Percentiles rank a stretch among this genome's conserved stretches.
phyloP scores from a whole-genome alignment of 192 early-diverging fungal species.

The Linnemannia hyalina region DNA sequence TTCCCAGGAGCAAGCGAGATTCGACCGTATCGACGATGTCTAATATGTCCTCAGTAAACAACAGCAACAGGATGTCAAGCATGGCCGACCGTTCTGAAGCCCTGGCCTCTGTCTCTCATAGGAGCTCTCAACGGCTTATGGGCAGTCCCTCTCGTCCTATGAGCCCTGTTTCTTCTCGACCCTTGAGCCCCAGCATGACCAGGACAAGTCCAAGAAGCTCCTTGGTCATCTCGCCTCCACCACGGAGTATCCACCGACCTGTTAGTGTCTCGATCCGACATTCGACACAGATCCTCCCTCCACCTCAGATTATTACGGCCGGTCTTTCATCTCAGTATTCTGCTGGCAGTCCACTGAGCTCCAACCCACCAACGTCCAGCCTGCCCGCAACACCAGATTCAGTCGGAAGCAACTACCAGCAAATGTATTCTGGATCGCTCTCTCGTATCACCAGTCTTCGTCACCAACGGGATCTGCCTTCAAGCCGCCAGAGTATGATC shows the following conservation, averaged over 20 bases:
- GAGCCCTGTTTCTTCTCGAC: conserved; percentile 39
- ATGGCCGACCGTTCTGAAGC: conserved; percentile 11
- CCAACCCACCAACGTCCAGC: conserved; percentile 25
- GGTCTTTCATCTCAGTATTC: conserved; percentile 17
- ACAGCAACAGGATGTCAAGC: conserved; percentile 8
- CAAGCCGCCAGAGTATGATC: conserved; percentile 32
- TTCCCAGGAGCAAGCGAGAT: conserved; percentile 44
- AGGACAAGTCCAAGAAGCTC: conserved; percentile 46
- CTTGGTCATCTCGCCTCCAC: conserved; percentile 45
- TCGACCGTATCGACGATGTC: conserved; percentile 34
- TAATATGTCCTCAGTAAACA: not conserved
- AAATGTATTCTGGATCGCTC: not conserved
- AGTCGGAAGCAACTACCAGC: not conserved
- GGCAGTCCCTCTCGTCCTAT: conserved; percentile 11
- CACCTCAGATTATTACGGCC: conserved; percentile 18
- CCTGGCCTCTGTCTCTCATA: not conserved
- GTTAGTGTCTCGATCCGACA: conserved; percentile 38
- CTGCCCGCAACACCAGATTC: conserved; percentile 23
- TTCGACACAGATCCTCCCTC: conserved; percentile 51
- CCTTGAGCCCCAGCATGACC: conserved; percentile 26
- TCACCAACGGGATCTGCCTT: conserved; percentile 21
- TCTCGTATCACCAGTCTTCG: conserved; percentile 41
- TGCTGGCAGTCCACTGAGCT: not conserved
- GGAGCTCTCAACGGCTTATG: conserved; percentile 16
- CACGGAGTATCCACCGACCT: conserved; percentile 44